A percentile compares a stretch with the other conserved stretches of the same genome.
These are phyloP conservation scores for Rubia tinctorum DNA, from an alignment of 305 asterid species.

Conservation along the genomic window DNA sequence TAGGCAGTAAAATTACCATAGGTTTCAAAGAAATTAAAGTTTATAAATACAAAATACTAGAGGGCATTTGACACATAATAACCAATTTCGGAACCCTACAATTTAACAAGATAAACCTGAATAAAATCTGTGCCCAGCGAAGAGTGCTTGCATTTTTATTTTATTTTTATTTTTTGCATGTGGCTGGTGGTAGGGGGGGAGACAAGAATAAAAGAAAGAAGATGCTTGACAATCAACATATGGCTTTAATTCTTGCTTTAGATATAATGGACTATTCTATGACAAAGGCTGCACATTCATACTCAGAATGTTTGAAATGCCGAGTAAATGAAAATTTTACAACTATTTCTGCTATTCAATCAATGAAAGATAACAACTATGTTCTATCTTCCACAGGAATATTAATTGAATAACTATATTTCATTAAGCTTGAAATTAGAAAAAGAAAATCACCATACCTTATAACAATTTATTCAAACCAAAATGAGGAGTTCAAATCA, in stretches of 20 bases:
- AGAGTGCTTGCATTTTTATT: background rate
- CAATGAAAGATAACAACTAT: conserved; percentile 1
- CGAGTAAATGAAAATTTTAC: background rate
- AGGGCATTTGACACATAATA: background rate
- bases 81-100: background rate
- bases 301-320: background rate
- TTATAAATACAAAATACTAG: background rate
- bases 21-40: background rate
- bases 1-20: background rate
- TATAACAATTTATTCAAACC: background rate
- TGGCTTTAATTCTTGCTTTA: no score
- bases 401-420: no score
- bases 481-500: background rate
- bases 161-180: background rate
- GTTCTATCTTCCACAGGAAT: background rate
- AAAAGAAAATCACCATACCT: background rate
- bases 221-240: background rate
- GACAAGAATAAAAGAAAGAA: background rate
- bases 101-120: conserved; percentile 1
- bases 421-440: background rate
- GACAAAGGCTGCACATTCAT: background rate
- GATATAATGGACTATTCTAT: background rate
- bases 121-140: background rate
- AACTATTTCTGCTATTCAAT: background rate
- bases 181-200: background rate